phyloP scores from a whole-genome alignment of 768 basidiomycete species.

The Pulveroboletus sp. region DNA sequence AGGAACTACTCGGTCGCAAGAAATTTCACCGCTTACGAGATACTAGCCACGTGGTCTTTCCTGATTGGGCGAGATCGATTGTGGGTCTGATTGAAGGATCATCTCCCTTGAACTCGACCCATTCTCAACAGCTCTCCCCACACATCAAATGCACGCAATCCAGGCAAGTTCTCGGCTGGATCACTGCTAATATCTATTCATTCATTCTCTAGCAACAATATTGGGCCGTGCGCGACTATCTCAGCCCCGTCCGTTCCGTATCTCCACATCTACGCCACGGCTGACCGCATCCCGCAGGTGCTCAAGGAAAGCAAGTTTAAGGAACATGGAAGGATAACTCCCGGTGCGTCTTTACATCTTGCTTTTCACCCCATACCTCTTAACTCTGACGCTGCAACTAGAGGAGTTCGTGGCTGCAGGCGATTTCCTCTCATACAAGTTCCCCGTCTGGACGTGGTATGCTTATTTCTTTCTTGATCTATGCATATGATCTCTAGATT shows the following conservation, averaged over 20 bases:
- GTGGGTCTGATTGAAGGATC: conserved; percentile 17
- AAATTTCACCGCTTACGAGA: conserved; percentile 3
- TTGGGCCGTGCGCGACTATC: conserved; percentile 92
- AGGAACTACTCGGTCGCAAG: no score
- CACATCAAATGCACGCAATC: conserved; percentile 43
- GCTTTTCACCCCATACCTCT: neutral
- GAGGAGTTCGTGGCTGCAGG: conserved; percentile 99
- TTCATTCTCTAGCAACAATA: conserved; percentile 66
- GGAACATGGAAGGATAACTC: conserved; percentile 94
- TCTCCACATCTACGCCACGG: conserved; percentile 18
- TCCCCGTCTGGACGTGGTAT: conserved; percentile 96
- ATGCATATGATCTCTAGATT: neutral
- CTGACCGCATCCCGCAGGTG: conserved; percentile 53
- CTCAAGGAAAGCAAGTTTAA: conserved; percentile 98
- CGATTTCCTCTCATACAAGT: conserved; percentile 97
- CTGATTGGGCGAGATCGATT: conserved; percentile 35
- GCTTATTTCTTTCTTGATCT: conserved; percentile 23
- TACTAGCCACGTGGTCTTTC: conserved; percentile 23
- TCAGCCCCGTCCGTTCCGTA: conserved; percentile 67
- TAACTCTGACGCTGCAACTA: conserved; percentile 27
- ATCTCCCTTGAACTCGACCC: conserved; percentile 19
- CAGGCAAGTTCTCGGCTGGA: conserved; percentile 31
- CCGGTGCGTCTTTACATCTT: conserved; percentile 50
- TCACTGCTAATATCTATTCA: neutral
- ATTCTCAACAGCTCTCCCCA: conserved; percentile 2